phyloP scores from a whole-genome alignment of 1,284 basidiomycete species.

The Gomphus sp. region DNA sequence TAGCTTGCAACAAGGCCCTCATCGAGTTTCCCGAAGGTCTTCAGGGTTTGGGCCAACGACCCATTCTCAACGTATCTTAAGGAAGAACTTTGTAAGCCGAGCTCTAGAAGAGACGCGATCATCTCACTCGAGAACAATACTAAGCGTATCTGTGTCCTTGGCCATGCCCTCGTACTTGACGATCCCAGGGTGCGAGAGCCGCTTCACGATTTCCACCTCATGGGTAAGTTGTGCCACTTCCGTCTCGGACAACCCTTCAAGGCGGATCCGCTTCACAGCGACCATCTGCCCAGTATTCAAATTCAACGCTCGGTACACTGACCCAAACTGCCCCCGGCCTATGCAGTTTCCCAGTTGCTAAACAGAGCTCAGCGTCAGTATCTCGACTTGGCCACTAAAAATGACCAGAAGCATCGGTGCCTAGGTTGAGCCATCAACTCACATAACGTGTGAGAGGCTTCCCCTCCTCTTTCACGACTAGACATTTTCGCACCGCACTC shows the following conservation, averaged over 20 bases:
- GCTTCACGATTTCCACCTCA: constrained; percentile 86
- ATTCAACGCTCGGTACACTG: constrained; percentile 90
- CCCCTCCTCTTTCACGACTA: constrained; percentile 77
- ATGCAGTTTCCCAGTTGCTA: constrained; percentile 96
- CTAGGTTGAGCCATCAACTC: constrained; percentile 23
- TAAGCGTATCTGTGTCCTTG: constrained; percentile 79
- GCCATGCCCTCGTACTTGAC: constrained; percentile 96
- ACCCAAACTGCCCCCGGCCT: constrained; percentile 91
- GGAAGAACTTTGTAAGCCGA: background rate
- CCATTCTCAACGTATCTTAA: constrained; percentile 87
- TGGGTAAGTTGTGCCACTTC: constrained; percentile 61
- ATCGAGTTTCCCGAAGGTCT: constrained; percentile 86
- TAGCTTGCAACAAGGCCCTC: constrained; percentile 84
- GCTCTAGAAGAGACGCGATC: constrained; percentile 7
- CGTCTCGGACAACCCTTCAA: constrained; percentile 11
- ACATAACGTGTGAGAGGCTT: constrained; percentile 78
- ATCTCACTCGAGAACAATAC: constrained; percentile 85
- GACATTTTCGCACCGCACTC: constrained; percentile 58
- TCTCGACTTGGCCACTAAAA: background rate
- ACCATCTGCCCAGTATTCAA: constrained; percentile 90
- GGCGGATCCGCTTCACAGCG: constrained; percentile 42
- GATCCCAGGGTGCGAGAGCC: constrained; percentile 84
- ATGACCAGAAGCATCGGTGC: constrained; percentile 8
- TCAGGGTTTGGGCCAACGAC: constrained; percentile 83
- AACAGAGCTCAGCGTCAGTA: constrained; percentile 9